These are phyloP conservation scores for Entomortierella beljakovae DNA, from an alignment of 192 early-diverging fungal species.

Conservation along the genomic window DNA sequence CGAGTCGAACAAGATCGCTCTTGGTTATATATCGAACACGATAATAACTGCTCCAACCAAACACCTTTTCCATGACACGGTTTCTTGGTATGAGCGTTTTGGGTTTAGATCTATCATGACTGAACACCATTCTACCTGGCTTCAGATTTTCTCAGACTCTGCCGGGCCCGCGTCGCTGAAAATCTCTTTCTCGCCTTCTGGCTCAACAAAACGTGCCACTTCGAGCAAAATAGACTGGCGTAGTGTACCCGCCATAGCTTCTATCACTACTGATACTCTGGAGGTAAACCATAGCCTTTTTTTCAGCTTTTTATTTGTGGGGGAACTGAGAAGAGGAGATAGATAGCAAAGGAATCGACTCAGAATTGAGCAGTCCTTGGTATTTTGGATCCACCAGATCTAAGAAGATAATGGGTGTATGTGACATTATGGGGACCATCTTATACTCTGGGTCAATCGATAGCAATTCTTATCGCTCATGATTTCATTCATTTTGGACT, in stretches of 20 bases:
- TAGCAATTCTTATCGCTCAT: not conserved
- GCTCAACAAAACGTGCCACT: slow-evolving; percentile 17
- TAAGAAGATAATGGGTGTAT: too few species aligned
- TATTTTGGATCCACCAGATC: too few species aligned
- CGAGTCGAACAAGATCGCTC: slow-evolving; percentile 16
- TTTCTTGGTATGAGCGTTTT: slow-evolving; percentile 45
- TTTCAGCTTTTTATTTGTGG: not conserved
- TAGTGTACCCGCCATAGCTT: slow-evolving; percentile 43
- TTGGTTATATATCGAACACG: slow-evolving; percentile 41
- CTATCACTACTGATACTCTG: slow-evolving; percentile 36
- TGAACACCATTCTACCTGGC: slow-evolving; percentile 46
- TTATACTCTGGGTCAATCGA: not conserved
- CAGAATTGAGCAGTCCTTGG: too few species aligned
- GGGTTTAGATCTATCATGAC: slow-evolving; percentile 51
- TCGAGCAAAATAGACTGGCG: slow-evolving; percentile 55
- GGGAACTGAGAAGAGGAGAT: too few species aligned
- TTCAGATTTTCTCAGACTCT: slow-evolving; percentile 35
- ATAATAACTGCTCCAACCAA: slow-evolving; percentile 44
- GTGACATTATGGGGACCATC: too few species aligned
- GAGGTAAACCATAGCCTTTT: slow-evolving; percentile 15
- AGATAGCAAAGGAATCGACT: too few species aligned
- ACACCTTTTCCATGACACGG: slow-evolving; percentile 35
- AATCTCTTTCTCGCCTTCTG: slow-evolving; percentile 38
- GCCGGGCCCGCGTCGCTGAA: slow-evolving; percentile 23
- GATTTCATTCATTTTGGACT: slow-evolving; percentile 1